Percentiles rank a stretch among this genome's conserved stretches.
These are phyloP conservation scores for Ganoderma meredithae DNA, from an alignment of 1,284 basidiomycete genomes.

Conservation along the genomic window DNA sequence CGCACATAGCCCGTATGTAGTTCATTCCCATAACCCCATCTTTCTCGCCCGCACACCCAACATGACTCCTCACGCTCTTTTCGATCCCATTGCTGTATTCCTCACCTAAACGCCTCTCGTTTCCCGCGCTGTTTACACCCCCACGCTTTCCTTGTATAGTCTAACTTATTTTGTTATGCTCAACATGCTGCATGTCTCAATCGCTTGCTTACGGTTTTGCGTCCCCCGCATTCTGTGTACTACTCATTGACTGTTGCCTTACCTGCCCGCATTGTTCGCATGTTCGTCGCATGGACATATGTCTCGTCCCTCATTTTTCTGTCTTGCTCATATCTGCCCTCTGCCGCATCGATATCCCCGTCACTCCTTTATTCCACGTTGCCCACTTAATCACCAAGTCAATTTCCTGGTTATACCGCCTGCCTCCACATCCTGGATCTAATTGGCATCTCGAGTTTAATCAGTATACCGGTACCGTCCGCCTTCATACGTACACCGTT, in stretches of 20 bases:
- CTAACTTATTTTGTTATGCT: constrained; percentile 6
- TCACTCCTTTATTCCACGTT: background rate
- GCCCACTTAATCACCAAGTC: background rate
- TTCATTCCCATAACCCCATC: background rate
- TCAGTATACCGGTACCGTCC: background rate
- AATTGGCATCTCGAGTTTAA: background rate
- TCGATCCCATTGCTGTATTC: constrained; percentile 5
- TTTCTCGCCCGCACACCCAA: background rate
- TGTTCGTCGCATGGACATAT: constrained; percentile 2
- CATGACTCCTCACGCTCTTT: constrained; percentile 1
- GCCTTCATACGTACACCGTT: background rate
- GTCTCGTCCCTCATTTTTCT: background rate
- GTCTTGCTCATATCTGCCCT: background rate
- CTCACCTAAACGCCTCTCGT: background rate
- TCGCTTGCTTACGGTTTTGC: constrained; percentile 7
- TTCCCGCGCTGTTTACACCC: background rate
- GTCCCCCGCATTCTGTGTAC: background rate
- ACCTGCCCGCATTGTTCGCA: background rate
- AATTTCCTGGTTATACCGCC: background rate
- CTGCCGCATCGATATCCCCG: background rate
- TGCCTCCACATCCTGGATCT: background rate
- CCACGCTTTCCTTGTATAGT: background rate
- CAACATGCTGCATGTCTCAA: background rate
- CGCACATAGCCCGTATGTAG: background rate
- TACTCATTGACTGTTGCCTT: background rate